Evolutionary conservation across 768 basidiomycete species (phyloP), one percentile per base, ranked within the genome.

Genomic region (Favolaschia claudopus): DNA sequence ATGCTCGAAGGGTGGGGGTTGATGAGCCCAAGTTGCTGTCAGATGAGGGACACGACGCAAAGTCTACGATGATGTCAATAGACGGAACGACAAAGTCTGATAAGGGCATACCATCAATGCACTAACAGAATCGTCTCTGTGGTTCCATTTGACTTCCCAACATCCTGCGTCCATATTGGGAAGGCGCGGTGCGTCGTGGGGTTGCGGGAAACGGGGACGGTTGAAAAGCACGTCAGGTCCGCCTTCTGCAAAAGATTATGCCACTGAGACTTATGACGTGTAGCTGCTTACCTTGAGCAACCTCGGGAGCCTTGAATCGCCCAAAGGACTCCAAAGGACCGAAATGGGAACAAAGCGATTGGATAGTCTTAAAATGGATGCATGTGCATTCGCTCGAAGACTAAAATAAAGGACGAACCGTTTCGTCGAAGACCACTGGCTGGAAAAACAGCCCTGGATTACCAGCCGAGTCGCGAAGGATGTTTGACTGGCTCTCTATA

Each of bases 71-170:
- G 19, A 48, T n/a, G 31, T 49, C 3, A 25, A 60, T 12, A 28
- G 32, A 34, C 22, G 12, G 29, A 50, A 45, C 31, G 27, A 24
- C 28, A 43, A 14, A 22, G 14, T 46, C 33, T 31, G 29, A 19
- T 20, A 38, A 40, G 24, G 17, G 71, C 77, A 53, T 69, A 91
- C 92, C 82, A 85, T 84, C 43, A 91, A 77, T 22, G 92, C 92
- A 59, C 77, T 84, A 37, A 92, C 82, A 58, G 88, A 89, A 63
- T 93, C 87, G 58, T 91, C 88, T 38, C 92, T 81, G 70, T 90
- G 85, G 25, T 82, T 77, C 89, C 89, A 94, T 68, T 93, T 94
- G 36, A 92, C 79, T 66, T 89, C 89, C 86, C 89, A 93, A 57
- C 88, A 87, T 5, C 79, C 72, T 1, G 65, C 60, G 49, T 86